Evolutionary conservation across 2,329 filamentous ascomycete genomes (phyloP).

Genomic region (Fusarium sp.): DNA sequence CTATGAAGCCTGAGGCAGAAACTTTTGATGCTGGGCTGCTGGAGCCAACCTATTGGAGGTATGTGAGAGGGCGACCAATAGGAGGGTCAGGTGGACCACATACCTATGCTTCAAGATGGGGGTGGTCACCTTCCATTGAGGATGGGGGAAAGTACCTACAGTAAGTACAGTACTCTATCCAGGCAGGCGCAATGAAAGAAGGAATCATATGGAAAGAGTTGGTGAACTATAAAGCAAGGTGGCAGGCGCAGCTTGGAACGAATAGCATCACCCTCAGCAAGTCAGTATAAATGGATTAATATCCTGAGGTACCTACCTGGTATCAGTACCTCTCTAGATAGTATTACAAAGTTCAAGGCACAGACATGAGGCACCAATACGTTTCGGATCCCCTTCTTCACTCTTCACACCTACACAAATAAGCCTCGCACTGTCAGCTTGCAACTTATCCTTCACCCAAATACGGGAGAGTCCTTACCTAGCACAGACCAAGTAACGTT

Average conservation of each 20-base stretch:
- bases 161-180: neutral
- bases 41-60: neutral
- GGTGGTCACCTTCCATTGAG: slow-evolving; percentile 27
- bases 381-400: neutral
- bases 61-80: slow-evolving; percentile 33
- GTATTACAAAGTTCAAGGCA: neutral
- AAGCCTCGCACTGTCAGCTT: slow-evolving; percentile 14
- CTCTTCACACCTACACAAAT: neutral
- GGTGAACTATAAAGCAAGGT: neutral
- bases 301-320: too few relatives aligned
- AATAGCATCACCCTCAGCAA: neutral
- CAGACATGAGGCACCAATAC: neutral
- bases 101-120: slow-evolving; percentile 30
- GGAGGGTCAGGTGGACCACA: slow-evolving; percentile 35
- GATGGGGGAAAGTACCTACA: slow-evolving; percentile 1
- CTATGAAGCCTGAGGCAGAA: slow-evolving; percentile 38
- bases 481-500: slow-evolving; percentile 30
- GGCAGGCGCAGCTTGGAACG: neutral
- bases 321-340: neutral
- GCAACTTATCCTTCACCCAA: slow-evolving; percentile 11
- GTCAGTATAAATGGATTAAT: neutral
- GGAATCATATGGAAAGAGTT: neutral
- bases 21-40: neutral
- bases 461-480: slow-evolving; percentile 22
- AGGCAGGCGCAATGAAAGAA: slow-evolving; percentile 16